A percentile compares a stretch with the other conserved stretches of the same genome.
phyloP scores from a whole-genome alignment of 257 asterid species.

The Solanum appendiculatum region DNA sequence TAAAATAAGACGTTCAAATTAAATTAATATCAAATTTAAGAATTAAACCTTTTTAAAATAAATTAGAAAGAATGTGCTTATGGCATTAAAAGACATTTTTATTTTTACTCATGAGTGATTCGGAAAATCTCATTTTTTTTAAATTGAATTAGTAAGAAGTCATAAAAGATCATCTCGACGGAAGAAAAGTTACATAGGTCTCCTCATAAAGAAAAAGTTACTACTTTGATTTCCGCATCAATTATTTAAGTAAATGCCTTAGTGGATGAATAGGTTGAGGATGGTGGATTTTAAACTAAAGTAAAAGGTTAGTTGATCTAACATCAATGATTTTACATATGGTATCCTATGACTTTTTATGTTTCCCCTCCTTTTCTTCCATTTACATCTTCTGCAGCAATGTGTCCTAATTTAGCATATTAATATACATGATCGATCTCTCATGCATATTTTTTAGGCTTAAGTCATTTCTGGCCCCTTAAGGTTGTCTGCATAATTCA shows the following conservation, averaged over 20 bases:
- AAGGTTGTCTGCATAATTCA: no score
- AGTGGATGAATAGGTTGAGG: background rate
- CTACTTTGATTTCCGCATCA: background rate
- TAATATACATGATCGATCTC: background rate
- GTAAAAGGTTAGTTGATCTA: background rate
- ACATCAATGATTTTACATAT: background rate
- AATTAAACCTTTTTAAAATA: background rate
- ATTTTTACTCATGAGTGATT: background rate
- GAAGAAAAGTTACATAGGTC: background rate
- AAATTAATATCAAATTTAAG: background rate
- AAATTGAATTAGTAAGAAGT: no score
- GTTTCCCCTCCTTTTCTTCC: background rate
- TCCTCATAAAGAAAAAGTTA: background rate
- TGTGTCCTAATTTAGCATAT: background rate
- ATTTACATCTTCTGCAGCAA: background rate
- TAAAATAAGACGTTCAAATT: background rate
- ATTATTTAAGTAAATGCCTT: background rate
- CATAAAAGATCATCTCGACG: background rate
- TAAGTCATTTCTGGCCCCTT: no score
- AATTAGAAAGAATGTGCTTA: background rate
- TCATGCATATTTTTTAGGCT: background rate
- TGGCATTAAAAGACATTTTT: background rate
- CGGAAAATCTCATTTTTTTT: no score
- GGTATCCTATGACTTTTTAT: background rate
- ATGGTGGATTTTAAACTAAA: background rate